Conservation (phyloP, 371 early-diverging fungal species). For the Umbelopsis sp. region DNA sequence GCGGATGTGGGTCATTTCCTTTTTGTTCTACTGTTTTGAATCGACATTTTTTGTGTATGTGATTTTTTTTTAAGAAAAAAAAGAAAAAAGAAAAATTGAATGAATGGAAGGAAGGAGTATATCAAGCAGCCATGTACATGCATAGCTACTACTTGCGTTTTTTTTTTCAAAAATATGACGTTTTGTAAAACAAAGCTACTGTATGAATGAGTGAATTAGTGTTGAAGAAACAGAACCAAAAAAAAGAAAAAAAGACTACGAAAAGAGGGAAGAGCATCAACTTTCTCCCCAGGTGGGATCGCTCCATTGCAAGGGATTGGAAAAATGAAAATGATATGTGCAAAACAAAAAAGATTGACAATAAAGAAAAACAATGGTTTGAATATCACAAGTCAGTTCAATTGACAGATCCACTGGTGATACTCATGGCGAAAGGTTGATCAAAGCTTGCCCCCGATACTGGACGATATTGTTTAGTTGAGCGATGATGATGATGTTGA, state of each 20-base stretch:
- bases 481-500: constrained; percentile 22
- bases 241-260: neutral
- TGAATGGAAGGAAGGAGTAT: neutral
- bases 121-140: neutral
- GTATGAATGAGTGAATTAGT: neutral
- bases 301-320: too few species aligned
- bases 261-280: too few species aligned
- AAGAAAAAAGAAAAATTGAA: too few species aligned
- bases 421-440: constrained; percentile 6
- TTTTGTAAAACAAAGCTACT: neutral
- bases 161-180: neutral
- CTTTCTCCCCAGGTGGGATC: too few species aligned
- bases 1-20: too few species aligned
- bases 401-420: neutral
- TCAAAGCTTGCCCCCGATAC: constrained; percentile 8
- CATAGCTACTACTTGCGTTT: neutral
- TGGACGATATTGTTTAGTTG: neutral
- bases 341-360: neutral
- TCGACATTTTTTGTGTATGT: neutral
- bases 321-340: neutral
- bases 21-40: neutral
- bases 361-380: neutral
- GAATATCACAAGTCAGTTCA: neutral
- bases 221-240: neutral
- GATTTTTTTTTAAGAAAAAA: neutral